Evolutionary conservation across 2,329 filamentous ascomycete species (phyloP).

Genomic region (Fusarium brevicatenulatum): DNA sequence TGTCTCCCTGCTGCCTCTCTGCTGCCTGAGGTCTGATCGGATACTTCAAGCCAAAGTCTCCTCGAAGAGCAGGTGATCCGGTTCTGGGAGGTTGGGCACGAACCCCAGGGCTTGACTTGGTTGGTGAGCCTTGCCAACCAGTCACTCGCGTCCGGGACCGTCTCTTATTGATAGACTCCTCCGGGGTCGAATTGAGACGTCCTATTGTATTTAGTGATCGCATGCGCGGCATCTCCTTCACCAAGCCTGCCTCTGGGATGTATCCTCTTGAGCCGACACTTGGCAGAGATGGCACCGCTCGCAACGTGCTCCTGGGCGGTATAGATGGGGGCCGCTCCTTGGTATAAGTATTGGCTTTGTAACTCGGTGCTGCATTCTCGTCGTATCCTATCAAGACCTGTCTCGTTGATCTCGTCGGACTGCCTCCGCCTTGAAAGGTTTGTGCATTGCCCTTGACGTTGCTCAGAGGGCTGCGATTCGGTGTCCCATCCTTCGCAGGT

Average conservation of each 20-base stretch:
- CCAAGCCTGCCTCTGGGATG: not conserved
- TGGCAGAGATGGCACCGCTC: constrained; percentile 43
- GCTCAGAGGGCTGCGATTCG: constrained; percentile 23
- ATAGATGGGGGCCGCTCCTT: constrained; percentile 19
- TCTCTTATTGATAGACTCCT: constrained; percentile 37
- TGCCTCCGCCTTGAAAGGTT: not conserved
- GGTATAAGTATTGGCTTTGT: not conserved
- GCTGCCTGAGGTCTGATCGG: not conserved
- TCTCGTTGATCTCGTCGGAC: not conserved
- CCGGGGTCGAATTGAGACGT: constrained; percentile 21
- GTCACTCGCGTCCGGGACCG: constrained; percentile 32
- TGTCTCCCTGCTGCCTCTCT: constrained; percentile 7
- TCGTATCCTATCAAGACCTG: constrained; percentile 5
- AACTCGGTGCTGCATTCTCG: constrained; percentile 34
- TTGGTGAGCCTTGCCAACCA: constrained; percentile 36
- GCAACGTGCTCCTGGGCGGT: constrained; percentile 32
- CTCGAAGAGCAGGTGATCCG: constrained; percentile 9
- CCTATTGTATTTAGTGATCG: constrained; percentile 43
- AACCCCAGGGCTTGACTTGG: constrained; percentile 45
- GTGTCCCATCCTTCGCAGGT: not conserved
- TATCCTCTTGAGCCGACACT: constrained; percentile 16
- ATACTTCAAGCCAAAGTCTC: constrained; percentile 3
- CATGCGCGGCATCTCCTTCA: constrained; percentile 32
- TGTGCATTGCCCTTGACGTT: constrained; percentile 19
- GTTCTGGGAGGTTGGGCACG: constrained; percentile 21